phyloP scores from a whole-genome alignment of 1,284 basidiomycete species.

The Uromyces viciae-fabae region DNA sequence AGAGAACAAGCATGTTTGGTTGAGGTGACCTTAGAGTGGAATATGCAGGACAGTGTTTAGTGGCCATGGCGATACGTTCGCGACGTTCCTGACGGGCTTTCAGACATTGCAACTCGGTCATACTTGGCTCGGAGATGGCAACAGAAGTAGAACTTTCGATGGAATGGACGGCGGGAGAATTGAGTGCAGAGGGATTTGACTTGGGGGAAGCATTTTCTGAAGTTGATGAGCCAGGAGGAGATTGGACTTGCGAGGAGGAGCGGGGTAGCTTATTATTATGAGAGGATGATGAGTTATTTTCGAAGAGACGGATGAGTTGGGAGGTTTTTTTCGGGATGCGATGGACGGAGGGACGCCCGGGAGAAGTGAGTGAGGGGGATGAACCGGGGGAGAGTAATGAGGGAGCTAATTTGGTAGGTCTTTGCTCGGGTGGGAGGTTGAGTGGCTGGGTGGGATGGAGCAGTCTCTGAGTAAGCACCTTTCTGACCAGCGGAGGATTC shows the following conservation, averaged over 20 bases:
- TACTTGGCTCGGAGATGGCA: not conserved
- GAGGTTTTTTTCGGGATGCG: slow-evolving; percentile 42
- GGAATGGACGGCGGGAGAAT: not conserved
- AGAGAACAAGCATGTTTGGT: not conserved
- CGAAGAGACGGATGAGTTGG: slow-evolving; percentile 37
- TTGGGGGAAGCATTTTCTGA: slow-evolving; percentile 1
- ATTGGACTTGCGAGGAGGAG: slow-evolving; percentile 18
- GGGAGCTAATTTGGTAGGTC: slow-evolving; percentile 18
- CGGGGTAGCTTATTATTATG: not conserved
- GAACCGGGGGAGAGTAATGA: slow-evolving; percentile 4
- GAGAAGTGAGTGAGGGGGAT: not conserved
- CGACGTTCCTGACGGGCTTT: slow-evolving; percentile 25
- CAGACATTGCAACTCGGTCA: slow-evolving; percentile 20
- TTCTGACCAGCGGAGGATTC: slow-evolving; percentile 2
- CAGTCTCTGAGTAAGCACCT: slow-evolving; percentile 20
- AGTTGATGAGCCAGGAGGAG: slow-evolving; percentile 10
- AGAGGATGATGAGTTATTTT: slow-evolving; percentile 15
- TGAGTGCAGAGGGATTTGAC: not conserved
- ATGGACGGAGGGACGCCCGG: slow-evolving; percentile 24
- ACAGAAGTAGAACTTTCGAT: not conserved
- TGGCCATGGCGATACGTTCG: slow-evolving; percentile 29
- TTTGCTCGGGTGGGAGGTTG: slow-evolving; percentile 21
- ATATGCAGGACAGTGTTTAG: not conserved
- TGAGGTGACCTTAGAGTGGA: not conserved
- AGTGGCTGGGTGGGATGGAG: slow-evolving; percentile 26